Base-by-base conservation (phyloP, 148 eudicot species). In the Fagopyrum esculentum region DNA sequence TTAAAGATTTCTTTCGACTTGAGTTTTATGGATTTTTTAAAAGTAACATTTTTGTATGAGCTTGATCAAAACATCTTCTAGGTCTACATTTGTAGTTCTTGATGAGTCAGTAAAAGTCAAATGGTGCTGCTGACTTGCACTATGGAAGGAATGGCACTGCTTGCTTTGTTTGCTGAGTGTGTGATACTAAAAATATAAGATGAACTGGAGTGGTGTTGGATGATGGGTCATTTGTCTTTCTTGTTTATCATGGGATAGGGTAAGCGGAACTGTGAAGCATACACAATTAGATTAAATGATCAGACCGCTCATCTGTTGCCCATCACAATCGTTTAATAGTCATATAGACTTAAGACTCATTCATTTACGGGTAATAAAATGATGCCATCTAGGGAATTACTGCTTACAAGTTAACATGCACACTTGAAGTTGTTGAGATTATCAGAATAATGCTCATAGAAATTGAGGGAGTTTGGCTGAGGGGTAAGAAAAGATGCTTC, bases 371-470 rank as follows among this genome's bases (percentile, higher is more conserved):
- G 52, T 49, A 10, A 6, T 49, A 9, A 49, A 49, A 49, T 49
- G 2, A 49, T 9, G 11, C 12, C 52, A 49, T 49, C 52, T 49
- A 9, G 52, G 6, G 52, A 49, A 49, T 10, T 49, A 49, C 12
- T 49, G 10, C 52, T 9, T 10, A 6, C 10, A 35, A 35, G 40
- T 35, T 13, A 9, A 49, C 52, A 49, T 49, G 52, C 52, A 75
- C 97, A 91, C 83, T 85, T 93, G 19, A 95, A 91, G 86, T 86
- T 91, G 66, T 95, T 83, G 74, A 93, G 91, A 74, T 93, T 97
- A 80, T 91, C 93, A 0, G 98, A 13, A 49, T 49, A 8, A 49
- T 49, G 52, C 52, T 49, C 15, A 49, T 49, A 49, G 52, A 49
- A 49, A 10, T 13, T 9, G 15, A 13, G 52, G 13, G 52, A 49